A percentile compares a stretch with the other conserved stretches of the same genome.
These are phyloP conservation scores for Candida arabinofermentans DNA, from an alignment of 805 yeast genomes.

Conservation along the genomic window DNA sequence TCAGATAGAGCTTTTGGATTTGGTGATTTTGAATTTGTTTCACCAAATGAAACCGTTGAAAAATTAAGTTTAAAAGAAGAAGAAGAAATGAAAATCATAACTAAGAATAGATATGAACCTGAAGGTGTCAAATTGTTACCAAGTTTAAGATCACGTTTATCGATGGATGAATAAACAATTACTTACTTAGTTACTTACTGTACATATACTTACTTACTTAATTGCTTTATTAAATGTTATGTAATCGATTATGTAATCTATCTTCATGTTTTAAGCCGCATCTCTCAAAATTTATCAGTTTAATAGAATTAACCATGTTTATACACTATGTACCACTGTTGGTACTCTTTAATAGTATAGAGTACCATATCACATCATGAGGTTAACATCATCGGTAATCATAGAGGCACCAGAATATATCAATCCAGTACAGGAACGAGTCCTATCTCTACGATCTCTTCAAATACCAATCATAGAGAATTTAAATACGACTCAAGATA, in stretches of 20 bases:
- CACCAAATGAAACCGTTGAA: constrained; percentile 75
- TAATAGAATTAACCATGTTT: no score
- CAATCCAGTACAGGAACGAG: constrained; percentile 42
- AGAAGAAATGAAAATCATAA: constrained; percentile 44
- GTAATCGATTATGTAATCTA: neutral
- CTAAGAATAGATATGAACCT: constrained; percentile 49
- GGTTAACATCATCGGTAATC: constrained; percentile 48
- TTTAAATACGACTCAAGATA: constrained; percentile 37
- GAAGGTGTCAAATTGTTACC: constrained; percentile 49
- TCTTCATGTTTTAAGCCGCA: no score
- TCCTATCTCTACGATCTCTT: constrained; percentile 38
- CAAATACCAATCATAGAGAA: constrained; percentile 42
- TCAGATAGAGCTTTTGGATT: constrained; percentile 91
- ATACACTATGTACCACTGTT: no score
- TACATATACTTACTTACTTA: no score
- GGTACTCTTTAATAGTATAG: no score
- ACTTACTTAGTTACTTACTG: no score
- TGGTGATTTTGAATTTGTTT: constrained; percentile 81
- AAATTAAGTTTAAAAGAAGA: constrained; percentile 67
- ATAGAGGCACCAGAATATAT: constrained; percentile 47
- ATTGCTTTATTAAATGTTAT: neutral
- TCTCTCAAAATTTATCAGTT: no score
- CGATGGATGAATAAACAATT: constrained; percentile 41
- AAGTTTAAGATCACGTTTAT: constrained; percentile 51
- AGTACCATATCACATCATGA: no score